phyloP scores from a whole-genome alignment of 139 green algal species.

The Chlorella sp. region DNA sequence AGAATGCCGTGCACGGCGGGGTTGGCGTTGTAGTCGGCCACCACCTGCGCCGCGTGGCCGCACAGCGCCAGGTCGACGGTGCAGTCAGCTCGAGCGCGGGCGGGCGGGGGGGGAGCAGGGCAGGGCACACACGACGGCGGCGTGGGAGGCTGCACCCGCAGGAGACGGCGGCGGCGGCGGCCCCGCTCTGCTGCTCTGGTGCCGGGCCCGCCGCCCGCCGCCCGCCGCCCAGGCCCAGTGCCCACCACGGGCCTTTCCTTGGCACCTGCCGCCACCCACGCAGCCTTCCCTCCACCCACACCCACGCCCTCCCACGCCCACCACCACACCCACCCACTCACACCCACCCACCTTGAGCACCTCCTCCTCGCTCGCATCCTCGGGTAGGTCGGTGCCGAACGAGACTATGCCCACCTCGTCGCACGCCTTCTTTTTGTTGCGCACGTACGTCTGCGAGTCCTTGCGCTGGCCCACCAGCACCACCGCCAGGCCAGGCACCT shows the following conservation, averaged over 20 bases:
- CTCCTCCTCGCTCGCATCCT: constrained; percentile 86
- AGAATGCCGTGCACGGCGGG: constrained; percentile 85
- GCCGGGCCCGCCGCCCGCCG: background rate
- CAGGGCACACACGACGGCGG: too few species aligned
- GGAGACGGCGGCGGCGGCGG: too few species aligned
- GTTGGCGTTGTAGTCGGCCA: constrained; percentile 79
- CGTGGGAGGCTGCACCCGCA: too few species aligned
- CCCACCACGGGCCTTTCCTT: background rate
- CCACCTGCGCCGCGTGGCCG: constrained; percentile 56
- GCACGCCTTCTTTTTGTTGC: constrained; percentile 94
- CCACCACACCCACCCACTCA: background rate
- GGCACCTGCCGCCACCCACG: background rate
- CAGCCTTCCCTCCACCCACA: background rate
- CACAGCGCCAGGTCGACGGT: too few species aligned
- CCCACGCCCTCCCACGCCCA: background rate
- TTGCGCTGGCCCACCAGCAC: constrained; percentile 95
- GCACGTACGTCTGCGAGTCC: constrained; percentile 97
- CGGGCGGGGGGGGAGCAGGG: constrained; percentile 10
- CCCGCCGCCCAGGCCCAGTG: background rate
- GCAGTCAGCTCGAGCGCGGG: too few species aligned
- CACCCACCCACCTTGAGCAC: constrained; percentile 68
- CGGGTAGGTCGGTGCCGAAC: constrained; percentile 87
- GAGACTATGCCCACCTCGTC: constrained; percentile 91
- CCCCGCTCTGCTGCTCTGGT: too few species aligned
- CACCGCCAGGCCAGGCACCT: constrained; percentile 93